A percentile compares a stretch with the other conserved stretches of the same genome.
These are phyloP conservation scores for carrot (Daucus carota) DNA, from an alignment of 129 eudicot species.

Conservation along the genomic window DH1_v3.0 NC_030383.2:13133501-13134000, in stretches of 20 bases:
- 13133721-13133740: background rate
- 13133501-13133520: slow-evolving; percentile 90
- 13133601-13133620: slow-evolving; percentile 84
- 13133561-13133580: slow-evolving; percentile 81
- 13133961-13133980: background rate
- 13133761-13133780: background rate
- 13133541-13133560: slow-evolving; percentile 93
- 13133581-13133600: slow-evolving; percentile 89
- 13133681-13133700: background rate
- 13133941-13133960: background rate
- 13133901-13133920: background rate
- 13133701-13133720: background rate
- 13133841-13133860: too few relatives aligned
- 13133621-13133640: slow-evolving; percentile 86
- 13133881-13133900: background rate
- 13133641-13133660: slow-evolving; percentile 90
- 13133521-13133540: slow-evolving; percentile 67
- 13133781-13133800: background rate
- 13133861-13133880: background rate
- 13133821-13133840: background rate
- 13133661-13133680: slow-evolving; percentile 24
- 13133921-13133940: background rate
- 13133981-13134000: background rate
- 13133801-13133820: background rate
- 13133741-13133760: background rate